Base-by-base conservation (phyloP, 768 basidiomycete genomes). In the Calocera cornea region DNA sequence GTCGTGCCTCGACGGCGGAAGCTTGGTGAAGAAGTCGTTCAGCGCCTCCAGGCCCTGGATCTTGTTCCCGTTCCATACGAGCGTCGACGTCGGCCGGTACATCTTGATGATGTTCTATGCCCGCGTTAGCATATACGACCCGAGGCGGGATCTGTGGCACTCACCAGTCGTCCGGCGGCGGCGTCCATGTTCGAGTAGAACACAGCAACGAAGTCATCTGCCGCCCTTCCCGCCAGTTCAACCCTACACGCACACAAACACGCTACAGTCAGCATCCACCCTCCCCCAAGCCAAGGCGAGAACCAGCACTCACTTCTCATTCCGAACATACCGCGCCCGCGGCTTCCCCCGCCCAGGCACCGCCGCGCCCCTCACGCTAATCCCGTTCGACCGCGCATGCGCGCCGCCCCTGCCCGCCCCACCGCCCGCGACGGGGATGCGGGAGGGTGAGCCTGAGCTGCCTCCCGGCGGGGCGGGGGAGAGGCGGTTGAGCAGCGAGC, bases 1-100 rank as follows among this genome's bases (percentile, higher is more conserved):
- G 68, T 93, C 92, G 71, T 93, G 91, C 70, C 86, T 89, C 31
- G 90, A 90, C 7, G 65, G 41, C 8, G 71, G 71, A 34, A 69
- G 47, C 27, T 41, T 54, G 16, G 65, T 64, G 38, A 67, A 47
- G 54, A 72, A 71, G 17, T 71, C 71, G 11, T 81, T 82, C 54
- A 92, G 79, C 1, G 87, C 89, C 24, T 87, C 87, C 5, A 80
- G 75, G 2, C 91, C 91, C 70, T 87, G 85, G 68, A 86, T 86
- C 2, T 89, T 87, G 67, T 84, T 89, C 16, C 91, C 91, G 71
- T 93, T 93, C 91, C 91, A 93, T 54, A 87, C 86, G 71, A 92
- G 74, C 1, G 88, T 87, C 2, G 91, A 92, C 1, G 80, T 79
- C 17, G 85, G 76, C 14, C 92, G 87, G 73, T 93, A 93, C 75